These are phyloP conservation scores for Setaria viridis DNA, from an alignment of 202 grass and related monocot species.

Conservation along the genomic window DNA sequence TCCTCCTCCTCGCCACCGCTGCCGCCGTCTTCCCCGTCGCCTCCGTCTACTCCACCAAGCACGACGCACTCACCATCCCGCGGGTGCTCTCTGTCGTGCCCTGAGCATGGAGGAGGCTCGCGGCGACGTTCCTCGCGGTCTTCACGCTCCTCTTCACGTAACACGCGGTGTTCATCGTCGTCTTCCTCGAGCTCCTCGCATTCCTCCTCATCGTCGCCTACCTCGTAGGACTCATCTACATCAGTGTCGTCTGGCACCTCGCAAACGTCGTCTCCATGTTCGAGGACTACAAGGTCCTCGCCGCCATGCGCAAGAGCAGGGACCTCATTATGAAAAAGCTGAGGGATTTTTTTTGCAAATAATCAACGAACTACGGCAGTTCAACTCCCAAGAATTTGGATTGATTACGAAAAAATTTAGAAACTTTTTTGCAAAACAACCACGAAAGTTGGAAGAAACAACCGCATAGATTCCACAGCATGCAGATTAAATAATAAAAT, in stretches of 20 bases:
- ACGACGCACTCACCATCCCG: conserved; percentile 78
- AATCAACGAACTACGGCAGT: too few species aligned
- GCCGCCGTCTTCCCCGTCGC: conserved; percentile 91
- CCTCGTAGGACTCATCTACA: conserved; percentile 63
- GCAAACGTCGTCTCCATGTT: conserved; percentile 93
- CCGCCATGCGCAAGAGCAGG: conserved; percentile 77
- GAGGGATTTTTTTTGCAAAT: too few species aligned
- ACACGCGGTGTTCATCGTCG: conserved; percentile 38
- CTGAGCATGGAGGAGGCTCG: conserved; percentile 82
- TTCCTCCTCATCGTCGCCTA: conserved; percentile 51
- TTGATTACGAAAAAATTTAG: too few species aligned
- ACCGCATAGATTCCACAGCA: too few species aligned
- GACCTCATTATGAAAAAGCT: conserved; percentile 46
- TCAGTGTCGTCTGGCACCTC: conserved; percentile 89
- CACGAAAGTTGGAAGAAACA: too few species aligned
- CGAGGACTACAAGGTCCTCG: conserved; percentile 78
- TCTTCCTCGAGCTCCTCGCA: conserved; percentile 46
- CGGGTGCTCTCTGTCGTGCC: conserved; percentile 84
- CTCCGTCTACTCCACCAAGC: conserved; percentile 83
- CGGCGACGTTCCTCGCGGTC: conserved; percentile 76
- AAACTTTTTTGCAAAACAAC: too few species aligned
- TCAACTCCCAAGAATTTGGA: too few species aligned
- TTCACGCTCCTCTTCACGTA: conserved; percentile 77
- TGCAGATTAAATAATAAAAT: too few species aligned
- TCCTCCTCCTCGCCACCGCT: conserved; percentile 85